phyloP scores from a whole-genome alignment of 129 eudicot genomes.

The Helichrysum umbraculigerum region DNA sequence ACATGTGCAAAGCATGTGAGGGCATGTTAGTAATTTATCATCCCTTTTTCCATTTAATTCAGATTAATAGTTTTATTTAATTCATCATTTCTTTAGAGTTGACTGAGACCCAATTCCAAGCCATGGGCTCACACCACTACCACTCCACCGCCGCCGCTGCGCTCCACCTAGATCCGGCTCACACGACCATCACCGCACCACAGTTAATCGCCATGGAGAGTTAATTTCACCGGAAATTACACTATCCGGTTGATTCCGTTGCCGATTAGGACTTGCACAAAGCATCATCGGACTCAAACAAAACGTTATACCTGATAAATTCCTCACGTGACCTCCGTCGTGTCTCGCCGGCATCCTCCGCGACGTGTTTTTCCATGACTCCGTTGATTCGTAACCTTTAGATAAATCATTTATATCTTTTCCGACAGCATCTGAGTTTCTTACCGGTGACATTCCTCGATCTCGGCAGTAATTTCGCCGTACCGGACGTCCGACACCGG shows the following conservation, averaged over 20 bases:
- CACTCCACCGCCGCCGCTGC: too few relatives aligned
- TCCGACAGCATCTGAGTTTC: constrained; percentile 40
- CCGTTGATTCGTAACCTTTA: constrained; percentile 52
- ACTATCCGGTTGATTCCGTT: constrained; percentile 54
- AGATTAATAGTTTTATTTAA: too few relatives aligned
- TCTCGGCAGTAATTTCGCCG: constrained; percentile 36
- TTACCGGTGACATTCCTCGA: constrained; percentile 75
- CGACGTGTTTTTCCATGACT: constrained; percentile 61
- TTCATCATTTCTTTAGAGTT: too few relatives aligned
- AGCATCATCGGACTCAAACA: constrained; percentile 69
- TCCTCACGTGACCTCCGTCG: constrained; percentile 38
- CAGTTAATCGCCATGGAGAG: too few relatives aligned
- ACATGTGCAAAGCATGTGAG: too few relatives aligned
- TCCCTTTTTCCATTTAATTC: too few relatives aligned
- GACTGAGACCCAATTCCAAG: too few relatives aligned
- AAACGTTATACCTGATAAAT: constrained; percentile 47
- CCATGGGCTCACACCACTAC: too few relatives aligned
- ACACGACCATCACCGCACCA: too few relatives aligned
- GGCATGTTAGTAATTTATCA: too few relatives aligned
- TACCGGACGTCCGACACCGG: constrained; percentile 21
- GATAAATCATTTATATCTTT: constrained; percentile 43
- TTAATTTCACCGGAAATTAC: constrained; percentile 47
- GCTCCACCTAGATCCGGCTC: too few relatives aligned
- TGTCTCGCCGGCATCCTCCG: constrained; percentile 41
- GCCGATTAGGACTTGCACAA: constrained; percentile 67